These are phyloP conservation scores for Cyclotella cryptica DNA, from an alignment of 108 stramenopile species.

Conservation along the genomic window DNA sequence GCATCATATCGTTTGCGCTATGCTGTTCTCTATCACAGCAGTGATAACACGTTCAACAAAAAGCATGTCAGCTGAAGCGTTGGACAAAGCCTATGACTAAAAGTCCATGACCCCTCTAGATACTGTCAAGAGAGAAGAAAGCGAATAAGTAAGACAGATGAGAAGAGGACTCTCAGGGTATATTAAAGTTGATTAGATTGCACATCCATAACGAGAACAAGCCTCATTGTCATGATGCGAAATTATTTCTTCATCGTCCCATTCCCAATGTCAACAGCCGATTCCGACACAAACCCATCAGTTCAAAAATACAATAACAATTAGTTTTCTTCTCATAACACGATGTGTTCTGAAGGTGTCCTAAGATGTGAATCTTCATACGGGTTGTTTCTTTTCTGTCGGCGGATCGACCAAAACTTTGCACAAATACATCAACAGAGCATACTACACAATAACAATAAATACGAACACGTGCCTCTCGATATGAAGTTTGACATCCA, in stretches of 20 bases:
- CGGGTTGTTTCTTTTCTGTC: conserved; percentile 24
- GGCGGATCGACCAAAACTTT: not conserved
- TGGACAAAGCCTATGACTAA: no score
- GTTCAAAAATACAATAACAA: conserved; percentile 55
- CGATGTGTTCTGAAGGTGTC: conserved; percentile 57
- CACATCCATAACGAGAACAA: conserved; percentile 24
- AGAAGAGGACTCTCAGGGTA: conserved; percentile 26
- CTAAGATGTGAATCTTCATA: conserved; percentile 48
- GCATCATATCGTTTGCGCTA: not conserved
- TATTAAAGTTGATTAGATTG: conserved; percentile 34
- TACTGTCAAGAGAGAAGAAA: not conserved
- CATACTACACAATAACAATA: conserved; percentile 1
- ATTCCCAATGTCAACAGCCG: not conserved
- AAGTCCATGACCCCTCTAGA: not conserved
- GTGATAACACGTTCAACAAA: not conserved
- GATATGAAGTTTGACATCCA: conserved; percentile 37
- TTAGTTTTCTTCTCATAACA: conserved; percentile 54
- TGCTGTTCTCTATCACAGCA: not conserved
- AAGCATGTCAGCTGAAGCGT: no score
- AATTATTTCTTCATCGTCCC: conserved; percentile 22
- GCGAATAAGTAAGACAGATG: not conserved
- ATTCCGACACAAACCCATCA: conserved; percentile 29
- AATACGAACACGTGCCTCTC: conserved; percentile 16
- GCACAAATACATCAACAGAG: not conserved
- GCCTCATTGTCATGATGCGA: conserved; percentile 24